Base-by-base conservation (phyloP, 257 asterid genomes). In the Nicotiana otophora region DNA sequence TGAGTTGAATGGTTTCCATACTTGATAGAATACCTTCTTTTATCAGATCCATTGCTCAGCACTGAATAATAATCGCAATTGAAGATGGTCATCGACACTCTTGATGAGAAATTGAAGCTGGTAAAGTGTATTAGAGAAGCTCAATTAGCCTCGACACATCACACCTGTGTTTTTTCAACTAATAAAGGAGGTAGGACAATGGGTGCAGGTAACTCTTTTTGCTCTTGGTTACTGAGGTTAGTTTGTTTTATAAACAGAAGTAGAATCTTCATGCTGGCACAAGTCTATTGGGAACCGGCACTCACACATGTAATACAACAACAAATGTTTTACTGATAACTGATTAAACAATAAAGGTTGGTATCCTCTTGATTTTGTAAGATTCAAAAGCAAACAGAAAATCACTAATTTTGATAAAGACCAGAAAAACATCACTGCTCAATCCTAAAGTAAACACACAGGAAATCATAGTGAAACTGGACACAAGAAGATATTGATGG, bases 281-380 rank as follows among this genome's bases (percentile, higher is more conserved):
- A 57, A 5, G 23, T 23, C 26, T 23, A 23, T 23, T 23, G 26
- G 26, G 26, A 23, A 23, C 26, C 26, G 26, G 26, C 26, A 23
- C 26, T 23, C 26, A 23, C 26, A 23, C 26, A 23, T 23, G 23
- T 74, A 48, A 74, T 74, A 74, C 63, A 51, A 74, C 39, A 23
- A 74, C 16, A 74, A 74, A 26, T 51, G 26, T 51, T 74, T 74
- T 74, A 74, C 63, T 74, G 80, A 74, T 74, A 48, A 74, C 62
- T 74, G 63, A 48, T 74, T 74, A 51, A 48, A 74, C 80, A 75
- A 51, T 75, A 46, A 15, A 51, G 80, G 80, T 51, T 26, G 80
- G 80, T 51, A 75, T 75, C 63, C 42, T 75, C 63, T 74, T 75
- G 80, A 75, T 75, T 46, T 75, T 75, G 80, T 26, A 26, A 75